Conservation (phyloP, 2,329 filamentous ascomycete species). For the Exophiala spinifera region DNA sequence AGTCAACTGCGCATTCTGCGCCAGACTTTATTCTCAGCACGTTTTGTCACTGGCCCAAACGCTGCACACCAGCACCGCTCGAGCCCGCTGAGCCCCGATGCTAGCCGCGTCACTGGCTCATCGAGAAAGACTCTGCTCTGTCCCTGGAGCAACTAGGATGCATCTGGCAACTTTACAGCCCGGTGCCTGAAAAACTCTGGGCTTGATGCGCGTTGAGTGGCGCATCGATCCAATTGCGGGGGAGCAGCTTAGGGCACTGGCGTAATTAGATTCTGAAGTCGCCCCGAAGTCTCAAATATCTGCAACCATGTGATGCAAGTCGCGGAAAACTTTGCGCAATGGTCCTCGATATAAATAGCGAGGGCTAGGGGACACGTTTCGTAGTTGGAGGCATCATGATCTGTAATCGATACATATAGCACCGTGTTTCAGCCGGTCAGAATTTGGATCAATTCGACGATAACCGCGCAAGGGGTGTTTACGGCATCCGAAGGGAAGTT, state of each 20-base stretch:
- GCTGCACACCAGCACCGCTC: background rate
- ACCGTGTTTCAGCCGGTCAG: background rate
- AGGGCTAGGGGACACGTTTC: background rate
- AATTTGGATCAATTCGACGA: background rate
- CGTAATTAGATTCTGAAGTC: slow-evolving; percentile 16
- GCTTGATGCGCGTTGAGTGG: background rate
- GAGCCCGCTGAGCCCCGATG: slow-evolving; percentile 10
- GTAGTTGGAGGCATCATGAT: background rate
- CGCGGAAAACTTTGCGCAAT: slow-evolving; percentile 15
- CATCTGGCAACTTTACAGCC: slow-evolving; percentile 4
- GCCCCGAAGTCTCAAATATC: slow-evolving; percentile 1
- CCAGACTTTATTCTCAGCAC: background rate
- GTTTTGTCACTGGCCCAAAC: slow-evolving; percentile 9
- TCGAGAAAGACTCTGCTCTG: slow-evolving; percentile 14
- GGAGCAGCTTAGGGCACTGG: slow-evolving; percentile 4
- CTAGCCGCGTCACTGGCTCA: slow-evolving; percentile 3
- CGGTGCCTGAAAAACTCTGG: slow-evolving; percentile 8
- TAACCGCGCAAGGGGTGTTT: background rate
- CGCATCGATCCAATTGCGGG: slow-evolving; percentile 20
- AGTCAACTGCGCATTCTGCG: background rate
- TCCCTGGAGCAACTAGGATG: slow-evolving; percentile 13
- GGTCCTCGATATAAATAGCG: slow-evolving; percentile 5
- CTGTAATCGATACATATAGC: background rate
- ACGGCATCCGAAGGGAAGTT: background rate
- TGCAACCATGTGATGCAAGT: slow-evolving; percentile 18